phyloP scores from a whole-genome alignment of 805 yeast genomes.

The Aciculoconidium aculeatum region DNA sequence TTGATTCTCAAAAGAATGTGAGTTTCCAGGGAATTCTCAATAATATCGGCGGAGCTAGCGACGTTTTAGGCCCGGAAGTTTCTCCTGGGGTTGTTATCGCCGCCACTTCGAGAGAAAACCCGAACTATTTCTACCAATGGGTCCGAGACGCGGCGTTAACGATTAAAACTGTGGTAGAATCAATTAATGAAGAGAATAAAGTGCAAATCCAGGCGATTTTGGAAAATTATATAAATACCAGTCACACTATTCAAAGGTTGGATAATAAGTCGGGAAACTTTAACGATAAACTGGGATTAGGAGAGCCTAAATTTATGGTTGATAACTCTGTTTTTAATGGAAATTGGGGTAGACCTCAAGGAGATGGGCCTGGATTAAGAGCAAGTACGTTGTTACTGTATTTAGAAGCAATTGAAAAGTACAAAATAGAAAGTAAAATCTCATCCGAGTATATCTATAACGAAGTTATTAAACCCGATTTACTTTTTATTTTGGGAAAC shows the following conservation, averaged over 20 bases:
- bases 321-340: constrained; percentile 58
- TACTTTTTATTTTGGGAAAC: constrained; percentile 50
- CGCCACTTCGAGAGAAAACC: constrained; percentile 64
- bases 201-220: constrained; percentile 25
- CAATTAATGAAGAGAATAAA: constrained; percentile 37
- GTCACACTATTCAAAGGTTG: constrained; percentile 55
- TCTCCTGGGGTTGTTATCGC: constrained; percentile 75
- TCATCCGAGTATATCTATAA: constrained; percentile 39
- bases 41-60: constrained; percentile 50
- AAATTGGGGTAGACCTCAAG: constrained; percentile 92
- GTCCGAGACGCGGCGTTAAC: constrained; percentile 84
- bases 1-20: constrained; percentile 33
- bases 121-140: constrained; percentile 90
- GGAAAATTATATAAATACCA: constrained; percentile 58
- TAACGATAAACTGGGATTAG: constrained; percentile 53
- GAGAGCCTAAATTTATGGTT: constrained; percentile 83
- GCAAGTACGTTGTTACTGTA: constrained; percentile 57
- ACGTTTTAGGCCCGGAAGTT: constrained; percentile 30
- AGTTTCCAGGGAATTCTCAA: constrained; percentile 44
- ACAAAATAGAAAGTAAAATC: constrained; percentile 18
- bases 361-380: constrained; percentile 90
- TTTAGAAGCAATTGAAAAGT: constrained; percentile 36
- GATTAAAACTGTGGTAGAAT: constrained; percentile 54
- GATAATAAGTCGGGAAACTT: constrained; percentile 66
- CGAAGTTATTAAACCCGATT: constrained; percentile 60